A percentile compares a stretch with the other conserved stretches of the same genome.
Evolutionary conservation across 1,139 yeast species (phyloP).

Genomic region (Suhomyces yuchorum): DNA sequence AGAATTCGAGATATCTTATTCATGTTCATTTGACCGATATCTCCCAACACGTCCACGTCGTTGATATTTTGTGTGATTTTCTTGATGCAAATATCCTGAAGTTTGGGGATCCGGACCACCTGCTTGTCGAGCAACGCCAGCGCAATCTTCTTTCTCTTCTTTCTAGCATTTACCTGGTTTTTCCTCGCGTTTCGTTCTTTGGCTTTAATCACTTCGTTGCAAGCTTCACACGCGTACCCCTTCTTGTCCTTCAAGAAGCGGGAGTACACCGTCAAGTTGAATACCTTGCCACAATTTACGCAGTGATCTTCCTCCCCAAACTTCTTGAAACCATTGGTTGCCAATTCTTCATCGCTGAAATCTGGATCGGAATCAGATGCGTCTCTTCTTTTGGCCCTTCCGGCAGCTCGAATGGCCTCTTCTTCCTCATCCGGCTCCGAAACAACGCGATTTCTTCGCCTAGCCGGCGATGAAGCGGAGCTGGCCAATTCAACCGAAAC

Average conservation of each 20-base stretch:
- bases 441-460: not conserved
- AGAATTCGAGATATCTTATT: constrained; percentile 71
- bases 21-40: constrained; percentile 65
- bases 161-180: constrained; percentile 64
- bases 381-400: constrained; percentile 34
- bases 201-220: constrained; percentile 51
- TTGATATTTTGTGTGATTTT: constrained; percentile 72
- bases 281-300: constrained; percentile 57
- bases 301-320: constrained; percentile 57
- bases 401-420: constrained; percentile 45
- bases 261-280: constrained; percentile 67
- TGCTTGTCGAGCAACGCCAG: constrained; percentile 78
- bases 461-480: not conserved
- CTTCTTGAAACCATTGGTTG: constrained; percentile 24
- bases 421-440: constrained; percentile 27
- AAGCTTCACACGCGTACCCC: constrained; percentile 68
- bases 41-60: constrained; percentile 77
- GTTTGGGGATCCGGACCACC: constrained; percentile 60
- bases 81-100: constrained; percentile 80
- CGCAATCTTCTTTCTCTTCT: constrained; percentile 75
- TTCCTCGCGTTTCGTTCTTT: constrained; percentile 48
- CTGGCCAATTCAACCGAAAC: not conserved
- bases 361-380: constrained; percentile 32
- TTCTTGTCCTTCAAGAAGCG: constrained; percentile 48
- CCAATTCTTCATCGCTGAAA: constrained; percentile 32